Evolutionary conservation across 306 rosid genomes (phyloP), one percentile per base, ranked within the genome.

Genomic region (Bauhinia variegata): DNA sequence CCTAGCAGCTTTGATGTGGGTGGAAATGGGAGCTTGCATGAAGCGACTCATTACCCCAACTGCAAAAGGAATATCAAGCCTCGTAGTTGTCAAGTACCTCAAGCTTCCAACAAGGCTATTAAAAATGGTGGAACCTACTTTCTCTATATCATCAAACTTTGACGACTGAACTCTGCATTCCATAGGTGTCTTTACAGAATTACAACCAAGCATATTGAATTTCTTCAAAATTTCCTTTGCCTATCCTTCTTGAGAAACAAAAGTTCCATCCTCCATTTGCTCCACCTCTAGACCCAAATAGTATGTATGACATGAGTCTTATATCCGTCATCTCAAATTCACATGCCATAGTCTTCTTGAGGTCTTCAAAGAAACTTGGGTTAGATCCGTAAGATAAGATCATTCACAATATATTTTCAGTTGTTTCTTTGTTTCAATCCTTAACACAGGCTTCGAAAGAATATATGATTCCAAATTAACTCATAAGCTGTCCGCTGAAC

Each of bases 261-360:
- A 42, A 11, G 11, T 36, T 3, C 48, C 1, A 0, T 54, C 36
- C 15, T 54, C 34, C 14, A 19, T 8, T 54, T 54, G 17, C 37
- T 54, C 30, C 8, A 23, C 38, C 14, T 54, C 16, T 10, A 54
- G 19, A 0, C 59, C 59, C 12, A 23, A 32, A 23, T 54, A 54
- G 10, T 2, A 54, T n/a, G n/a, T n/a, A n/a, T 4, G 9, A 28
- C 37, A 30, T 23, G 38, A 54, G 15, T 1, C 38, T 2, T 11
- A 42, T 58, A 15, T 58, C 23, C 0, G 17, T 60, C 65, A 60
- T 60, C 7, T 60, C 49, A 60, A 64, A 47, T 30, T 44, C 56
- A 12, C 11, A 2, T 7, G n/a, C 47, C 70, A 43, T 64, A 13
- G 58, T 17, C n/a, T 34, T 34, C 19, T 66, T 51, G 5, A 51